phyloP scores from a whole-genome alignment of 2,329 filamentous ascomycete species.

The Tolypocladium album region DNA sequence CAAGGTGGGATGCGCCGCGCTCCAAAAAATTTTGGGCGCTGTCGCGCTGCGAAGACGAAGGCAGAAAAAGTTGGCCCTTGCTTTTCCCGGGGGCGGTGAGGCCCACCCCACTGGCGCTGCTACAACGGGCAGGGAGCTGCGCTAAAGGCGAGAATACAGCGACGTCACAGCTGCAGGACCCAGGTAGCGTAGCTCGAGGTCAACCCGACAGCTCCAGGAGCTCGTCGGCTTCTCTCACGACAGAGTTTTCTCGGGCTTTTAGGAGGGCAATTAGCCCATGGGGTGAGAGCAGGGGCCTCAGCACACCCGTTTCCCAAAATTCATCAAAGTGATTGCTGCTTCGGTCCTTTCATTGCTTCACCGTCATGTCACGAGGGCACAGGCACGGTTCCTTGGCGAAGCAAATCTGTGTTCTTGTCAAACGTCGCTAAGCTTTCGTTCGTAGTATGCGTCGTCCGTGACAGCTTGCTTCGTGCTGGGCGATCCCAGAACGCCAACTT shows the following conservation, averaged over 20 bases:
- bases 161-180: background rate
- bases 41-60: slow-evolving; percentile 1
- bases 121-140: background rate
- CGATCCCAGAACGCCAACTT: slow-evolving; percentile 16
- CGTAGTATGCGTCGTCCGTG: slow-evolving; percentile 13
- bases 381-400: slow-evolving; percentile 1
- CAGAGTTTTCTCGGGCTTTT: background rate
- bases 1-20: slow-evolving; percentile 11
- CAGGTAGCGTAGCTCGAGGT: background rate
- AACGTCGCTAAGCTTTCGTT: slow-evolving; percentile 10
- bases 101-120: slow-evolving; percentile 4
- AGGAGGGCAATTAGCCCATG: background rate
- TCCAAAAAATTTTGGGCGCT: slow-evolving; percentile 16
- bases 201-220: background rate
- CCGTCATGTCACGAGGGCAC: background rate
- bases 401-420: slow-evolving; percentile 16
- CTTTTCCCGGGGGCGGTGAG: slow-evolving; percentile 17
- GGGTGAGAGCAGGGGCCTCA: background rate
- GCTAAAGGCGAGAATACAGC: background rate
- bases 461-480: slow-evolving; percentile 15
- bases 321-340: background rate
- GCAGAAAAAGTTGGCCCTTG: slow-evolving; percentile 11
- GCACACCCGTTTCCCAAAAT: background rate
- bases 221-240: background rate
- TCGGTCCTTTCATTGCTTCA: background rate